Evolutionary conservation across 345 rosid genomes (phyloP).

Genomic region (Corymbia maculata): DNA sequence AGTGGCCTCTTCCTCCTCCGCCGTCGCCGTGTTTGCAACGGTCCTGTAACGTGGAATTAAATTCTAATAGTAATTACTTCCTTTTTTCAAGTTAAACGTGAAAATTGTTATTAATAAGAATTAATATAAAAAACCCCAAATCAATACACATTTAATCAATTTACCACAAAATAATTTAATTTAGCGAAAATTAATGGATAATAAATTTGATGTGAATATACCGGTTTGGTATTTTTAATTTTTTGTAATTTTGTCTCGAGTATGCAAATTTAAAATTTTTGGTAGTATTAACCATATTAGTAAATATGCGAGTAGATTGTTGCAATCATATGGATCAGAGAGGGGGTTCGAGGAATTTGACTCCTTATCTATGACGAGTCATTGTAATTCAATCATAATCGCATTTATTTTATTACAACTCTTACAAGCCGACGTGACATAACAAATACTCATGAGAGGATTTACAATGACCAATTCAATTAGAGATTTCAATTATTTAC

Average conservation of each 20-base stretch:
- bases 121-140: not conserved
- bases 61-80: not conserved
- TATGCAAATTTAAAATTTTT: accelerated
- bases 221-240: too few relatives aligned
- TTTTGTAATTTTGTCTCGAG: accelerated
- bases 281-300: too few relatives aligned
- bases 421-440: not conserved
- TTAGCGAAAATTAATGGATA: too few relatives aligned
- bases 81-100: not conserved
- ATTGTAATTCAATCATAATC: too few relatives aligned
- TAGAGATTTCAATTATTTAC: not conserved
- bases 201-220: too few relatives aligned
- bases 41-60: not conserved
- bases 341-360: accelerated
- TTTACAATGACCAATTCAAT: not conserved
- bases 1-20: not conserved
- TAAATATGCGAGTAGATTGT: not conserved
- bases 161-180: not conserved
- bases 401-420: too few relatives aligned
- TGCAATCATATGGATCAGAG: accelerated
- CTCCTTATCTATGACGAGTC: not conserved
- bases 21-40: not conserved
- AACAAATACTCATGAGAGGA: not conserved
- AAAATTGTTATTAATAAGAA: too few relatives aligned
- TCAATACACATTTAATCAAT: too few relatives aligned